Percentiles rank a stretch among this genome's conserved stretches.
These are phyloP conservation scores for Teratosphaeria epicoccoides DNA, from an alignment of 2,329 filamentous ascomycete genomes.

Conservation along the genomic window DNA sequence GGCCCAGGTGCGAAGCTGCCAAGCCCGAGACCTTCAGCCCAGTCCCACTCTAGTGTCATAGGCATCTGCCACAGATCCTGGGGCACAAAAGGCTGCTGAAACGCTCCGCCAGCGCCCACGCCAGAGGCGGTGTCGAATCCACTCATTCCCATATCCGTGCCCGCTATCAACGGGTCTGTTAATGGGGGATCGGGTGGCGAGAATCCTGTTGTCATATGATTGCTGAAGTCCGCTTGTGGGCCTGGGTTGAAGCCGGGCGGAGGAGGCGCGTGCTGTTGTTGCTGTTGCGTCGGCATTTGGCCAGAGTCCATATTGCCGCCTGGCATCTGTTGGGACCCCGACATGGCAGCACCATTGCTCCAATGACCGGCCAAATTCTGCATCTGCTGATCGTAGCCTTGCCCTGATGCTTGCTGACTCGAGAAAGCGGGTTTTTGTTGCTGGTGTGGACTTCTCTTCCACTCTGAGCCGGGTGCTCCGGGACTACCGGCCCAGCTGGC, in stretches of 20 bases:
- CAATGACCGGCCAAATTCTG: background rate
- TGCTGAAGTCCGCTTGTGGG: background rate
- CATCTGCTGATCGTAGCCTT: background rate
- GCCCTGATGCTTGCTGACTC: background rate
- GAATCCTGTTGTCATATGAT: background rate
- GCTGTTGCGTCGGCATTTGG: background rate
- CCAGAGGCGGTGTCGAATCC: background rate
- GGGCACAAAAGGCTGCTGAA: slow-evolving; percentile 80
- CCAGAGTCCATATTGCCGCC: background rate
- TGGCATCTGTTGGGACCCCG: background rate
- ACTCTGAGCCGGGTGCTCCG: slow-evolving; percentile 7
- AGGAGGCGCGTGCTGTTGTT: background rate
- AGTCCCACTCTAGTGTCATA: slow-evolving; percentile 90
- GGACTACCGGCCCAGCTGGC: slow-evolving; percentile 19
- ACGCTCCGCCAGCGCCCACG: slow-evolving; percentile 28
- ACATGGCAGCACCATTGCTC: background rate
- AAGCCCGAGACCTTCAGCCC: slow-evolving; percentile 40
- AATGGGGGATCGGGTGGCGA: background rate
- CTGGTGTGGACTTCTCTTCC: slow-evolving; percentile 3
- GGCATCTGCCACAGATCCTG: slow-evolving; percentile 93
- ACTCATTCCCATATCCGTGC: background rate
- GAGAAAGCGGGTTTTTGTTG: slow-evolving; percentile 2
- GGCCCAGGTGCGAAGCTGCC: slow-evolving; percentile 22
- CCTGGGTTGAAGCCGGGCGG: slow-evolving; percentile 2
- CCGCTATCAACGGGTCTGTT: slow-evolving; percentile 1